A percentile compares a stretch with the other conserved stretches of the same genome.
These are phyloP conservation scores for Termitomyces sp. DNA, from an alignment of 768 basidiomycete species.

Conservation along the genomic window DNA sequence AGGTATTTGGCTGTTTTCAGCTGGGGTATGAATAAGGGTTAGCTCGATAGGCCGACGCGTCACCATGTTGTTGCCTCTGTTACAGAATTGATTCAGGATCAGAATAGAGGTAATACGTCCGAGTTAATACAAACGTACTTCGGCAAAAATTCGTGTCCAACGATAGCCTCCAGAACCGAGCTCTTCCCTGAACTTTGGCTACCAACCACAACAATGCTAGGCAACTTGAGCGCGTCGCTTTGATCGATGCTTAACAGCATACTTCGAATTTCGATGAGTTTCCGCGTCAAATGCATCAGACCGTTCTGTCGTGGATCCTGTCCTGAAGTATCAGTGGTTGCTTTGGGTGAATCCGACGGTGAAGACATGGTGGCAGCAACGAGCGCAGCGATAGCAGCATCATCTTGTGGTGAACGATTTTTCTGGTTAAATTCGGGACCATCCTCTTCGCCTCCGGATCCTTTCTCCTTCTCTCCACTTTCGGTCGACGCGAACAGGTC, in stretches of 20 bases:
- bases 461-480: conserved; percentile 26
- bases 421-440: conserved; percentile 31
- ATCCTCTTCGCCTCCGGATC: conserved; percentile 25
- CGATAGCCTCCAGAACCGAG: conserved; percentile 94
- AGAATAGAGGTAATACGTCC: background rate
- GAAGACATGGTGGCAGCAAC: conserved; percentile 78
- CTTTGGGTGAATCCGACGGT: conserved; percentile 60
- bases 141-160: conserved; percentile 96
- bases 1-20: conserved; percentile 46
- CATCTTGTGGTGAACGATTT: conserved; percentile 51
- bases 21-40: conserved; percentile 90
- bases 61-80: conserved; percentile 98
- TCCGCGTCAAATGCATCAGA: conserved; percentile 89
- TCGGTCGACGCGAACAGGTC: conserved; percentile 43
- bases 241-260: conserved; percentile 97
- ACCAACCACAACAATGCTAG: conserved; percentile 97
- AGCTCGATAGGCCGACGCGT: conserved; percentile 97
- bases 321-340: conserved; percentile 27
- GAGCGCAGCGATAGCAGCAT: conserved; percentile 66
- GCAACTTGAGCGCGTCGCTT: conserved; percentile 89
- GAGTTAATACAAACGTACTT: conserved; percentile 67
- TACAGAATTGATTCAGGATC: background rate
- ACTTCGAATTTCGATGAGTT: conserved; percentile 92
- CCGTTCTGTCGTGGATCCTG: conserved; percentile 65
- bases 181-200: conserved; percentile 99